Evolutionary conservation across 768 basidiomycete genomes (phyloP).

Genomic region (Collybia mongolica): DNA sequence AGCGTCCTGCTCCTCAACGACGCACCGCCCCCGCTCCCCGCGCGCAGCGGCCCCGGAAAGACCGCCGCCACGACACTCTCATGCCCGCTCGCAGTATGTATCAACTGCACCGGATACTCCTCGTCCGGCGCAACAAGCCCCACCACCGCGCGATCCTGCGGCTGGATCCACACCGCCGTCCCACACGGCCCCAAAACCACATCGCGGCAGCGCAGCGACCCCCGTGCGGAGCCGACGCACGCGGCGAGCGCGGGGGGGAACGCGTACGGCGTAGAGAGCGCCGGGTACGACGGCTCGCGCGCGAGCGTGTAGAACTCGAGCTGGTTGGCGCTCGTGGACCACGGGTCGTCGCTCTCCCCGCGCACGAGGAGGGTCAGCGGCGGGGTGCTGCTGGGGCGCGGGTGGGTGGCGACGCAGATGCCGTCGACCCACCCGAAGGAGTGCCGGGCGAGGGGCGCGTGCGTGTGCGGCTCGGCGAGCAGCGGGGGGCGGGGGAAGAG

Average conservation of each 20-base stretch:
- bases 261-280: conserved; percentile 28
- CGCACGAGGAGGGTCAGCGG: conserved; percentile 54
- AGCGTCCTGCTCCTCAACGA: conserved; percentile 22
- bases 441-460: conserved; percentile 38
- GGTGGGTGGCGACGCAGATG: conserved; percentile 33
- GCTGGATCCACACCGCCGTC: conserved; percentile 64
- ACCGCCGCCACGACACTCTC: conserved; percentile 42
- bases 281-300: conserved; percentile 27
- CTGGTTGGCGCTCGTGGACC: conserved; percentile 45
- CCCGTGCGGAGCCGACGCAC: conserved; percentile 39
- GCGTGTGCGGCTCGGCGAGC: conserved; percentile 16
- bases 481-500: conserved; percentile 52
- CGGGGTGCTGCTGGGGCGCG: not conserved
- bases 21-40: not conserved
- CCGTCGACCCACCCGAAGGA: conserved; percentile 73
- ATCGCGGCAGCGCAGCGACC: conserved; percentile 52
- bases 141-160: conserved; percentile 40
- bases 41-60: conserved; percentile 46
- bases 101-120: conserved; percentile 19
- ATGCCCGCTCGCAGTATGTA: conserved; percentile 12
- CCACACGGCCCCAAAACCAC: conserved; percentile 54
- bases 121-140: conserved; percentile 30
- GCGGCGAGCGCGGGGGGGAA: conserved; percentile 48
- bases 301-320: conserved; percentile 53
- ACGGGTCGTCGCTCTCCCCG: conserved; percentile 59